A percentile compares a stretch with the other conserved stretches of the same genome.
Conservation (phyloP, 1,139 yeast species). For the Chernovozyma aurita region DNA sequence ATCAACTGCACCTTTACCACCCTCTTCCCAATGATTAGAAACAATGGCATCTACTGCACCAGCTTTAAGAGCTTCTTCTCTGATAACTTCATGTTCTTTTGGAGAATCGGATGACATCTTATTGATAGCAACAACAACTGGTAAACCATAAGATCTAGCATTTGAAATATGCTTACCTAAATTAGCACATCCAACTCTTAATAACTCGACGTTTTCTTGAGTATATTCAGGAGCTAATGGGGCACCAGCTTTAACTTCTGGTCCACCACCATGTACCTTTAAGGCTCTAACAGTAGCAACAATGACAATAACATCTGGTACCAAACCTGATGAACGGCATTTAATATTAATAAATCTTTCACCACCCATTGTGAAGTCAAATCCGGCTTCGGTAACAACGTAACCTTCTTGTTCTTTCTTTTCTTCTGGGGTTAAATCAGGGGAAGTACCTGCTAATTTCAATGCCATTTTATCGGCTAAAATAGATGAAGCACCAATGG, state of each 20-base stretch:
- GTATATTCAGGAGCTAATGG: constrained; percentile 85
- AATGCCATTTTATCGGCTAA: constrained; percentile 94
- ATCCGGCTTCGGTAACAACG: constrained; percentile 96
- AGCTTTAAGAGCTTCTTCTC: constrained; percentile 80
- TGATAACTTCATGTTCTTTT: constrained; percentile 79
- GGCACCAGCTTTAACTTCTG: constrained; percentile 94
- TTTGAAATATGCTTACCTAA: constrained; percentile 87
- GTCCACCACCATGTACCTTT: constrained; percentile 98
- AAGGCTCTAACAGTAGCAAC: constrained; percentile 97
- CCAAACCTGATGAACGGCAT: constrained; percentile 87
- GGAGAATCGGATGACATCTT: constrained; percentile 82
- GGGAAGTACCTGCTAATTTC: constrained; percentile 77
- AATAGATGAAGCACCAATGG: constrained; percentile 94
- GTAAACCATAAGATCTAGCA: constrained; percentile 82
- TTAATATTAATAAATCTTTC: constrained; percentile 96
- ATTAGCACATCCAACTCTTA: constrained; percentile 82
- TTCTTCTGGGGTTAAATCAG: constrained; percentile 43
- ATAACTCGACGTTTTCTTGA: constrained; percentile 79
- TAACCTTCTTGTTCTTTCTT: constrained; percentile 71
- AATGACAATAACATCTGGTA: constrained; percentile 89
- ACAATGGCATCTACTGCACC: constrained; percentile 95
- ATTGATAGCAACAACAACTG: constrained; percentile 95
- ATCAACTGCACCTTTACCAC: constrained; percentile 90
- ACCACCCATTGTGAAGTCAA: constrained; percentile 99
- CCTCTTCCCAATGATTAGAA: constrained; percentile 97